phyloP scores from a whole-genome alignment of 345 rosid genomes.

The Boechera stricta region DNA sequence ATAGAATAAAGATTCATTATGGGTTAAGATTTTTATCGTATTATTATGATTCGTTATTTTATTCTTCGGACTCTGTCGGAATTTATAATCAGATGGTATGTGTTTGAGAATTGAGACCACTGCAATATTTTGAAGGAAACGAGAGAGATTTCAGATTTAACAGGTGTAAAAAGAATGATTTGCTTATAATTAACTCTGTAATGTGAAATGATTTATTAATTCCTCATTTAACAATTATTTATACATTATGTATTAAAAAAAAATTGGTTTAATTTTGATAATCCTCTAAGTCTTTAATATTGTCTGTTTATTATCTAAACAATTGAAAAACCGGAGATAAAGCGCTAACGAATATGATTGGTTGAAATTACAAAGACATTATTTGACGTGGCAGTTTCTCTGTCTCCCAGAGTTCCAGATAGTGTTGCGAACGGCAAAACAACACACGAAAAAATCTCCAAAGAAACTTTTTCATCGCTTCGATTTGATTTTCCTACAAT shows the following conservation, averaged over 20 bases:
- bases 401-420: constrained; percentile 41
- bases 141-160: constrained; percentile 12
- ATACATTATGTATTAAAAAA: too few species aligned
- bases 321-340: constrained; percentile 1
- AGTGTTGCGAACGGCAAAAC: constrained; percentile 32
- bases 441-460: constrained; percentile 36
- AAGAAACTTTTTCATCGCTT: constrained; percentile 11
- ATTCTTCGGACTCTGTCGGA: not conserved
- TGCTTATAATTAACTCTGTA: constrained; percentile 20
- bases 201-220: constrained; percentile 17
- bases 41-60: constrained; percentile 37
- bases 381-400: constrained; percentile 47
- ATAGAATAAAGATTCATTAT: constrained; percentile 36
- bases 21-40: constrained; percentile 29
- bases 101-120: constrained; percentile 13
- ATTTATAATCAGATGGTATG: not conserved
- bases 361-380: constrained; percentile 27
- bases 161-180: not conserved
- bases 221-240: not conserved
- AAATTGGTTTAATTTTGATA: too few species aligned
- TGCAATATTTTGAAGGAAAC: constrained; percentile 26
- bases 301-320: not conserved
- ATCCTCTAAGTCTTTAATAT: too few species aligned
- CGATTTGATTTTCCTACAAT: constrained; percentile 41
- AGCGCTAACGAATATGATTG: too few species aligned